Evolutionary conservation across 768 basidiomycete genomes (phyloP).

Genomic region (Suillus paluster): DNA sequence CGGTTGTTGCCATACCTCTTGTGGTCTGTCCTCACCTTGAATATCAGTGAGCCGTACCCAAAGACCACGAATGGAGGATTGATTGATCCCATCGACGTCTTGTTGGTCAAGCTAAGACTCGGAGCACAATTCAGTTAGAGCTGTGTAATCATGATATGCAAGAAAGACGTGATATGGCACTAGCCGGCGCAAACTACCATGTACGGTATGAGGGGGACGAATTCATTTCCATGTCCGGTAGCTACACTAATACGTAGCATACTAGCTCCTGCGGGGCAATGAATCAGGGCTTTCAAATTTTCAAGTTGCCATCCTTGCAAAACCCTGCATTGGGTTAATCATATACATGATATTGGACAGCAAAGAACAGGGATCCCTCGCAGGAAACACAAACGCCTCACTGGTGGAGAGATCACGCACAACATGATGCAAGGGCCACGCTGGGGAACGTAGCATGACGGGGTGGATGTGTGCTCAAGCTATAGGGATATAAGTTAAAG

Average conservation of each 20-base stretch:
- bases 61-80: conserved; percentile 70
- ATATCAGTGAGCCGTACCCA: conserved; percentile 92
- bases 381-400: not conserved
- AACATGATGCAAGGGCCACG: not conserved
- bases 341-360: not conserved
- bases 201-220: not conserved
- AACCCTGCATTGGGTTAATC: not conserved
- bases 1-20: not conserved
- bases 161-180: not conserved
- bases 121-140: not conserved
- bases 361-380: not conserved
- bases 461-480: not conserved
- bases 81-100: not conserved
- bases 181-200: not conserved
- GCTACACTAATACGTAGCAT: not conserved
- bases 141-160: not conserved
- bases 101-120: not conserved
- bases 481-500: not conserved
- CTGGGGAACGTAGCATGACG: not conserved
- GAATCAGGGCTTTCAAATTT: not conserved
- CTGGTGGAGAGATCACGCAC: not conserved
- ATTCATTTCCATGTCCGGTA: not conserved
- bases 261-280: not conserved
- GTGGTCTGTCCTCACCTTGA: conserved; percentile 61
- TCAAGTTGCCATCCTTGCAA: not conserved